Evolutionary conservation across 257 asterid species (phyloP).

Genomic region (Plantago ovata): DNA sequence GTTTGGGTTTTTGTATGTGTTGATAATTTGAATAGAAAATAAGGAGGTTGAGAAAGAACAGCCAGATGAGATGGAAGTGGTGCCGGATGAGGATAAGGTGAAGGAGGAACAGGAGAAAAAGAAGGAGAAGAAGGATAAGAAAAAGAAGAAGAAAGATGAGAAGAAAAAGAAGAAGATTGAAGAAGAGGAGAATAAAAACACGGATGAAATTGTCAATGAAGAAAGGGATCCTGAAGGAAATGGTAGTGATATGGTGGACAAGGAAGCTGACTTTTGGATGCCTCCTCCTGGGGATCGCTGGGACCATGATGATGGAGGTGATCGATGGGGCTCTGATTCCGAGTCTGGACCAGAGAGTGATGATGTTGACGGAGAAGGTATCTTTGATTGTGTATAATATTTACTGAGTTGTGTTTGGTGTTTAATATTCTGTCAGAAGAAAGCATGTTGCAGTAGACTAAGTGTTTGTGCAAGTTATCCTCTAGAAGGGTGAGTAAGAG

Average conservation of each 20-base stretch:
- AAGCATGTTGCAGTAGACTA: constrained; percentile 11
- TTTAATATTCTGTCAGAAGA: not conserved
- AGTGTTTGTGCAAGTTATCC: not conserved
- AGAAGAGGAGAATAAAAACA: constrained; percentile 31
- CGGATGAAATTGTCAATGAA: constrained; percentile 38
- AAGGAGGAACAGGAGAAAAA: constrained; percentile 28
- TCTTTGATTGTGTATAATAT: not conserved
- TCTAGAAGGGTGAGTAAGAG: not conserved
- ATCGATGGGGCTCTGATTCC: constrained; percentile 74
- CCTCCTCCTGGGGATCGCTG: constrained; percentile 91
- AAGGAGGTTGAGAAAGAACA: constrained; percentile 49
- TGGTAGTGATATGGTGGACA: constrained; percentile 42
- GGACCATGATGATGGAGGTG: constrained; percentile 89
- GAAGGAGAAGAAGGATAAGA: constrained; percentile 30
- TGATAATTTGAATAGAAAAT: constrained; percentile 45
- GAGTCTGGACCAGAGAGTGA: constrained; percentile 55
- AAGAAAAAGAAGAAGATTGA: constrained; percentile 30
- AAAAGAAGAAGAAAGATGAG: constrained; percentile 35
- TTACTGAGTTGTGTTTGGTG: not conserved
- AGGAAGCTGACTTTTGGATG: constrained; percentile 74
- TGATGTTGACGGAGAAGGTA: constrained; percentile 56
- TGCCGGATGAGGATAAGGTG: constrained; percentile 33
- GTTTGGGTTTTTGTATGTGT: constrained; percentile 9
- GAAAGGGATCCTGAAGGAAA: constrained; percentile 43
- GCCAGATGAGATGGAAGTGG: constrained; percentile 23